These are phyloP conservation scores for Volvox carteri DNA, from an alignment of 163 green algal species.

Conservation along the genomic window DNA sequence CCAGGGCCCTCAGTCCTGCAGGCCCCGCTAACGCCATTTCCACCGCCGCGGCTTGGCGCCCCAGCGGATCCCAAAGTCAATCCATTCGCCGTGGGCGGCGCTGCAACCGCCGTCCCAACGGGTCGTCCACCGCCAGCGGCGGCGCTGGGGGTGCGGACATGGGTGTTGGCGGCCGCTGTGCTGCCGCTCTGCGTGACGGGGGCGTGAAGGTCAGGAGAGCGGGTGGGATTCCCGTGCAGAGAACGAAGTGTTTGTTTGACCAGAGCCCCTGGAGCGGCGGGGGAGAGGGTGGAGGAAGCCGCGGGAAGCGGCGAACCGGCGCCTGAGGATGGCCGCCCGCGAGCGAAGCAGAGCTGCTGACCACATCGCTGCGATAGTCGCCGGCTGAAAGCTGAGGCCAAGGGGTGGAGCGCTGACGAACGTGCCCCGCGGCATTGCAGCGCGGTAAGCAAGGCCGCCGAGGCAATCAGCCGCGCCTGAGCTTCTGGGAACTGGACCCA, in stretches of 20 bases:
- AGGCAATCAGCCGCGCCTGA: constrained; percentile 29
- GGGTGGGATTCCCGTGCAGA: not conserved
- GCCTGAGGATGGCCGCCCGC: not conserved
- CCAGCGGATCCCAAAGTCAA: not conserved
- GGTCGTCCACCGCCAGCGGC: too few species aligned
- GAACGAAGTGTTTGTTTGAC: not conserved
- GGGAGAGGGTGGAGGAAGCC: too few species aligned
- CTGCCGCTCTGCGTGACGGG: not conserved
- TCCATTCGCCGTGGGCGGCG: too few species aligned
- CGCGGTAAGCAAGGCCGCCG: constrained; percentile 29
- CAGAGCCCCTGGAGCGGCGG: not conserved
- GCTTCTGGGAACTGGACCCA: constrained; percentile 20
- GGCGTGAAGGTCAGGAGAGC: not conserved
- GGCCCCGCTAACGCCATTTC: too few species aligned
- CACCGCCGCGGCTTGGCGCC: not conserved
- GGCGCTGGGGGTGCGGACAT: too few species aligned
- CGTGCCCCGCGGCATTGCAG: constrained; percentile 24
- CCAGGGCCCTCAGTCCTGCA: too few species aligned
- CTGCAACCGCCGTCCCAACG: too few species aligned
- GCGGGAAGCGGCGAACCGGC: too few species aligned
- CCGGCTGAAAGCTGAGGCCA: not conserved
- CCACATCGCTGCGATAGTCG: constrained; percentile 5
- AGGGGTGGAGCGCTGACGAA: not conserved
- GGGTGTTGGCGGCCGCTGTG: not conserved
- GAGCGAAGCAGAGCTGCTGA: constrained; percentile 33